Conservation (phyloP, 352 stramenopile genomes). For the Globisporangium acanthophoron region DNA sequence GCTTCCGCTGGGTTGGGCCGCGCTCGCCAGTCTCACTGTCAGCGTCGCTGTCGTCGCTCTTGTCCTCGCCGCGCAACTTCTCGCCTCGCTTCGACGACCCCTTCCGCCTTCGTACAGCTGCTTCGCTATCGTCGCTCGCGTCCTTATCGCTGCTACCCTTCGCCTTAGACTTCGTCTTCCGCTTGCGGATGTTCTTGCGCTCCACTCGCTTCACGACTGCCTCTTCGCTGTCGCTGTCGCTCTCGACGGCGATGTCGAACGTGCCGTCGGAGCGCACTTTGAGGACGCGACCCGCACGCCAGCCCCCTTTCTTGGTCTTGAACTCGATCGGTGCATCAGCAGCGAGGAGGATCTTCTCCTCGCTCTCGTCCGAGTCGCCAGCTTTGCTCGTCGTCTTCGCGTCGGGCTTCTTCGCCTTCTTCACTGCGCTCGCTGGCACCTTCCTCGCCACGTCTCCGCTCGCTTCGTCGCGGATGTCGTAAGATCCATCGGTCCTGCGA, state of each 20-base stretch:
- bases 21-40: slow-evolving; percentile 3
- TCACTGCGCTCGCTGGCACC: slow-evolving; percentile 7
- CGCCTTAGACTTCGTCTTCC: slow-evolving; percentile 10
- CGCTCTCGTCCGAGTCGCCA: slow-evolving; percentile 13
- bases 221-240: slow-evolving; percentile 29
- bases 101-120: slow-evolving; percentile 21
- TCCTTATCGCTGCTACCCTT: slow-evolving; percentile 4
- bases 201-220: slow-evolving; percentile 25
- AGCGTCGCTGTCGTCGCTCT: slow-evolving; percentile 5
- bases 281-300: slow-evolving; percentile 24
- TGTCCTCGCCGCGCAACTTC: slow-evolving; percentile 12
- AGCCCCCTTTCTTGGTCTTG: slow-evolving; percentile 28
- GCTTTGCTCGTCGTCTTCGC: slow-evolving; percentile 8
- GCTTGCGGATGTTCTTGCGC: slow-evolving; percentile 17
- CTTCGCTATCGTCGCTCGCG: slow-evolving; percentile 14
- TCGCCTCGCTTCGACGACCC: slow-evolving; percentile 8
- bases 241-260: slow-evolving; percentile 44
- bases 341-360: slow-evolving; percentile 13
- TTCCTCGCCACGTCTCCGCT: slow-evolving; percentile 27
- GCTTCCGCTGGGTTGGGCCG: neutral
- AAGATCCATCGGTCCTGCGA: slow-evolving; percentile 20
- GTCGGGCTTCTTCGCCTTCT: slow-evolving; percentile 15
- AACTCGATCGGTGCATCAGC: slow-evolving; percentile 32
- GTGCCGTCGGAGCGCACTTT: slow-evolving; percentile 37
- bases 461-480: slow-evolving; percentile 30